Evolutionary conservation across 129 eudicot genomes (phyloP), one percentile per base, ranked within the genome.

Genomic region (Rutidosis leptorrhynchoides): DNA sequence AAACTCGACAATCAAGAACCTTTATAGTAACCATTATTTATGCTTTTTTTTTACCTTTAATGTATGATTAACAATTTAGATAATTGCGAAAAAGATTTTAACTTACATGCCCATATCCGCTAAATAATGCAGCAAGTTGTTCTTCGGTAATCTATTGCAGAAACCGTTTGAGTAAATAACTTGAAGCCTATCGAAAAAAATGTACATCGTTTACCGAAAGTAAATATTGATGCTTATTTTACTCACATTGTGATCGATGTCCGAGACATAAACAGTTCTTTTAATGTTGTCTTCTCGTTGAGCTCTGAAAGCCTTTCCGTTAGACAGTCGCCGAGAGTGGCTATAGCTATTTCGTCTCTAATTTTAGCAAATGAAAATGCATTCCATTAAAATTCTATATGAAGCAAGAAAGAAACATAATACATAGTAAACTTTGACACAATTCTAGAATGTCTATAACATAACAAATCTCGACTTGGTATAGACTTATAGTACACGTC

Each of bases 1-100:
- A 93, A 27, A 93, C 86, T 51, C 99, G 95, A 63, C 99, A 93
- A 58, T 93, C 99, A 72, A 93, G 80, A 82, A 93, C 99, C 99
- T 93, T 69, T 70, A 69, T 28, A 78, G 30, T 35, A 75, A 49
- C 55, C 57, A 72, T 60, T 61, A 29, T 12, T 28, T 32, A 26
- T 23, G 1, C 6, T 12, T 16, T 40, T 24, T 17, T 7, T 10
- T 42, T 63, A 40, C 2, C 12, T 64, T 46, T 55, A 28, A 54
- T 54, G 54, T 6, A 9, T 6, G 46, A 70, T 58, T 7, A 29
- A 46, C 27, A 46, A 35, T 16, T 16, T n/a, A 9, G 26, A 30
- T 10, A 42, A 58, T n/a, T 14, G 7, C 26, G 65, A 57, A 6
- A 5, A 35, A 42, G 23, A 40, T 54, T 64, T 7, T 11, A 33